These are phyloP conservation scores for Cyanidiococcus yangmingshanensis DNA, from an alignment of 23 red algal genomes.

Conservation along the genomic window DNA sequence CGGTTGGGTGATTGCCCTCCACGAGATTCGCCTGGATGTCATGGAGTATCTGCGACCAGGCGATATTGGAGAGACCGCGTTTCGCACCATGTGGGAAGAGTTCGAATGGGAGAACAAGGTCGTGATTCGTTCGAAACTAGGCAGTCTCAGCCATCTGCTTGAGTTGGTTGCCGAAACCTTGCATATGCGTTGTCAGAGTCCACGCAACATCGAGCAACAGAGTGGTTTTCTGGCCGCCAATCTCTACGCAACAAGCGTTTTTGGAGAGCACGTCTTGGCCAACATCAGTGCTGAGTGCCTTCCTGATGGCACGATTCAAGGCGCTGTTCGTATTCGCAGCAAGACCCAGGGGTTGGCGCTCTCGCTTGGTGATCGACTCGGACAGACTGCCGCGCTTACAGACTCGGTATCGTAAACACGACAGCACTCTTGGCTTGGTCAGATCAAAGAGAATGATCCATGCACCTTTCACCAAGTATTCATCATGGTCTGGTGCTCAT, in stretches of 20 bases:
- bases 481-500: no score
- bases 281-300: constrained; percentile 71
- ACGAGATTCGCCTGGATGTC: constrained; percentile 95
- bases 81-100: constrained; percentile 93
- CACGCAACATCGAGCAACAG: constrained; percentile 59
- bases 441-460: no score
- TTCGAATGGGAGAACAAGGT: constrained; percentile 99
- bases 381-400: background rate
- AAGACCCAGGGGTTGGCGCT: constrained; percentile 95
- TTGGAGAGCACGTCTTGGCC: constrained; percentile 90
- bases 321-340: constrained; percentile 88
- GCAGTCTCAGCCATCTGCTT: constrained; percentile 48
- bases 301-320: constrained; percentile 54
- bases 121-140: constrained; percentile 43
- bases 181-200: constrained; percentile 88
- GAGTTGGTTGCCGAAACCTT: constrained; percentile 66
- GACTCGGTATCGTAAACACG: background rate
- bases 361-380: constrained; percentile 56
- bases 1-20: constrained; percentile 71
- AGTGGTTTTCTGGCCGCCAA: constrained; percentile 92
- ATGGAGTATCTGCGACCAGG: constrained; percentile 96
- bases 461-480: no score
- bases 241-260: constrained; percentile 73
- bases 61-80: constrained; percentile 61
- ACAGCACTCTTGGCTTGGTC: no score